Base-by-base conservation (phyloP, 306 rosid genomes). In the Elaeagnus macrophylla region DNA sequence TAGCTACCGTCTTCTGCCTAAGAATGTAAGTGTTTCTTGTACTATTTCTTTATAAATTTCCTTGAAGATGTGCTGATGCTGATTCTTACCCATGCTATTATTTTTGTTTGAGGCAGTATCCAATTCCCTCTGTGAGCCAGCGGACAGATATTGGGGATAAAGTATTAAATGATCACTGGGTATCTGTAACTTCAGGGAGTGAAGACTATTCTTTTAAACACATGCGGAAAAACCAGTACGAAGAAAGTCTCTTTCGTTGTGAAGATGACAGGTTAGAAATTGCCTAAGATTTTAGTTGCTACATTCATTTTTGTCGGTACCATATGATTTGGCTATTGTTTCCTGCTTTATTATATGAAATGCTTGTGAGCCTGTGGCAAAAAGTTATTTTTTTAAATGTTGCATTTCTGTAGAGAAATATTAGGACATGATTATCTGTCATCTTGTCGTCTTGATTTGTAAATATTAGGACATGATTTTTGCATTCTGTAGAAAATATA, bases 161-260 rank as follows among this genome's bases (percentile, higher is more conserved):
- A 77, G 84, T 93, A 53, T 69, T 93, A 66, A 93, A 93, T 75
- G 99, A 93, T 61, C 79, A 84, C 51, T 93, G 96, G 99, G 99
- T 93, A 37, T 93, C 99, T 39, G 99, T 93, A 57, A 93, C 99
- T 65, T 93, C 99, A 55, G 99, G 99, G 69, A 93, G 99, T 52
- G 99, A 93, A 70, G 99, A 93, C 70, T 93, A 93, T 72, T 93
- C 99, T 62, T 93, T 93, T 59, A 93, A 93, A 77, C 99, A 93
- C 69, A 93, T 93, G 99, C 99, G 99, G 67, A 93, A 93, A 80
- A 93, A 93, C 70, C 99, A 93, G 72, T 93, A 93, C 57, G 99
- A 93, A 77, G 99, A 93, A 74, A 93, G 99, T 67, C 75, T 93
- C 77, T 93, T 93, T 67, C 85, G 99, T 71, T 93, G 99, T 14